Percentiles rank a stretch among this genome's conserved stretches.
Conservation (phyloP, 768 basidiomycete species). For the Chalciporus sphaerocephalus region DNA sequence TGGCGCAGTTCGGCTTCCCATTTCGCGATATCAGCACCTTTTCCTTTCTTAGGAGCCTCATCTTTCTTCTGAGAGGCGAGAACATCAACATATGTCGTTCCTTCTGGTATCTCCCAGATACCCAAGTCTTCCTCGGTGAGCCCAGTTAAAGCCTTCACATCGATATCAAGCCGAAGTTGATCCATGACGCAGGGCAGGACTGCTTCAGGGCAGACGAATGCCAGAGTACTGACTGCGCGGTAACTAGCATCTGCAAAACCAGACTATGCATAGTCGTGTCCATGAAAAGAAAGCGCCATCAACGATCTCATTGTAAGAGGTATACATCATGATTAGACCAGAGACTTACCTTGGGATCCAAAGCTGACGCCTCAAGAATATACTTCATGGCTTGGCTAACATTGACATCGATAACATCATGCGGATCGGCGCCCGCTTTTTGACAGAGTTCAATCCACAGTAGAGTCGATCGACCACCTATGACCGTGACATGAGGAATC, state of each 20-base stretch:
- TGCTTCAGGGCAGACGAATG: slow-evolving; percentile 70
- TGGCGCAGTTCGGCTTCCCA: slow-evolving; percentile 96
- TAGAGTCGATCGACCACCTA: slow-evolving; percentile 17
- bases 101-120: slow-evolving; percentile 83
- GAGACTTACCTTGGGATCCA: slow-evolving; percentile 44
- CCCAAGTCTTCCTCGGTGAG: slow-evolving; percentile 72
- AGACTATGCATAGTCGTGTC: slow-evolving; percentile 23
- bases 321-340: neutral
- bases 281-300: too few relatives aligned
- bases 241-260: slow-evolving; percentile 68
- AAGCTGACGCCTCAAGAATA: slow-evolving; percentile 45
- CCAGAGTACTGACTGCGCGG: slow-evolving; percentile 66
- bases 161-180: slow-evolving; percentile 64
- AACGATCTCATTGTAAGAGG: neutral
- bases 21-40: slow-evolving; percentile 82
- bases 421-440: slow-evolving; percentile 62
- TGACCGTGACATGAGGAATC: neutral
- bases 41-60: slow-evolving; percentile 63
- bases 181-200: slow-evolving; percentile 68
- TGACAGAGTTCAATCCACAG: slow-evolving; percentile 82
- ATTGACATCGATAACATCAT: slow-evolving; percentile 48
- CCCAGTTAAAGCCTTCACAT: slow-evolving; percentile 50
- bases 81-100: slow-evolving; percentile 76
- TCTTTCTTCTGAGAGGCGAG: slow-evolving; percentile 55
- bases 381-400: slow-evolving; percentile 47